A percentile compares a stretch with the other conserved stretches of the same genome.
These are phyloP conservation scores for Hypoxylon sp. DNA, from an alignment of 2,329 filamentous ascomycete species.

Conservation along the genomic window DNA sequence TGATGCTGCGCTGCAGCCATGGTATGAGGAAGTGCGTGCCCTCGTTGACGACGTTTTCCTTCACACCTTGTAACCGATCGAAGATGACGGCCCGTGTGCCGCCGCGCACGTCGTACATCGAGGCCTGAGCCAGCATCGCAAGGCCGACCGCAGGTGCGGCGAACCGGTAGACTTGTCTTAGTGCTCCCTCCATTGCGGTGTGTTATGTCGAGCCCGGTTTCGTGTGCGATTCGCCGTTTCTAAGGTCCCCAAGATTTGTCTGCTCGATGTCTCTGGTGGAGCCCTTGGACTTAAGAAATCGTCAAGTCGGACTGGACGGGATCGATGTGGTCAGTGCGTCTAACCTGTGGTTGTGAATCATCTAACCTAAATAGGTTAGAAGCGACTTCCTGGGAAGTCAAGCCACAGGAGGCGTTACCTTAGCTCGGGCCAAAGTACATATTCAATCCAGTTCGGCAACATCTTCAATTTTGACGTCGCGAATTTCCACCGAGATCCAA, in stretches of 20 bases:
- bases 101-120: slow-evolving; percentile 97
- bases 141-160: slow-evolving; percentile 82
- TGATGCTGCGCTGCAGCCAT: slow-evolving; percentile 94
- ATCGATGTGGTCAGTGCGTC: slow-evolving; percentile 27
- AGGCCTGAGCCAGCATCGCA: slow-evolving; percentile 77
- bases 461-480: slow-evolving; percentile 54
- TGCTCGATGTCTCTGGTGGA: slow-evolving; percentile 31
- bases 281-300: slow-evolving; percentile 38
- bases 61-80: slow-evolving; percentile 91
- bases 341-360: slow-evolving; percentile 1
- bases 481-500: slow-evolving; percentile 34
- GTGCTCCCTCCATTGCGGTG: slow-evolving; percentile 66
- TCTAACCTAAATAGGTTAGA: slow-evolving; percentile 13
- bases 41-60: slow-evolving; percentile 92
- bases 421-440: slow-evolving; percentile 13
- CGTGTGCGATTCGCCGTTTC: slow-evolving; percentile 4
- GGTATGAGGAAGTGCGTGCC: slow-evolving; percentile 97
- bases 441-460: slow-evolving; percentile 24
- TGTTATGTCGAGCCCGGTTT: slow-evolving; percentile 8
- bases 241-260: slow-evolving; percentile 21
- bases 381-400: slow-evolving; percentile 9
- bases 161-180: slow-evolving; percentile 74
- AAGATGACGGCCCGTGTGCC: slow-evolving; percentile 97
- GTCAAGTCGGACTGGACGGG: slow-evolving; percentile 18
- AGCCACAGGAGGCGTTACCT: slow-evolving; percentile 35